Conservation (phyloP, 2,329 filamentous ascomycete genomes). For the Nannizziopsis arthrosporioides region DNA sequence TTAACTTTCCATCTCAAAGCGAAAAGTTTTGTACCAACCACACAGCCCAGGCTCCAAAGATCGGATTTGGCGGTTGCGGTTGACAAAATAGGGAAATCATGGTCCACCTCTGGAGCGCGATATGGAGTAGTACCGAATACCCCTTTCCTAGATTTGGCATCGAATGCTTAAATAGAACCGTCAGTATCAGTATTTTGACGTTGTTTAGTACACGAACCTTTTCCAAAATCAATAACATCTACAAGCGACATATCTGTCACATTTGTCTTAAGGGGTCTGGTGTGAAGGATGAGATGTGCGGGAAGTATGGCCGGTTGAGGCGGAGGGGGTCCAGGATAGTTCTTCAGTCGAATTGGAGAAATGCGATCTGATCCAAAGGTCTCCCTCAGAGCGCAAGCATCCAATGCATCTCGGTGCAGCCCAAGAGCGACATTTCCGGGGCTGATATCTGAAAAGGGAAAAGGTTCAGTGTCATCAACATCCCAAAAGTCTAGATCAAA, state of each 20-base stretch:
- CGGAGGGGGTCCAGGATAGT: not conserved
- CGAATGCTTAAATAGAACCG: not conserved
- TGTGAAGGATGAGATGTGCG: constrained; percentile 4
- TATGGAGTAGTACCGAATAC: not conserved
- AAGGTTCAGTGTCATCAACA: not conserved
- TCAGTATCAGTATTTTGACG: not conserved
- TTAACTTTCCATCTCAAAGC: not conserved
- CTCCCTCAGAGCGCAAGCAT: not conserved
- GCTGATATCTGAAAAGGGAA: constrained; percentile 10
- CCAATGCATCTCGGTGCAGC: constrained; percentile 7
- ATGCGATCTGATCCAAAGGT: constrained; percentile 8
- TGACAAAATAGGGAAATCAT: not conserved
- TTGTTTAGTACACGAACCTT: constrained; percentile 1
- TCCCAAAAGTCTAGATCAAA: not conserved
- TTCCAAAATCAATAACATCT: constrained; percentile 13
- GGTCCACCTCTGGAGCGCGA: not conserved
- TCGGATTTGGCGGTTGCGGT: constrained; percentile 1
- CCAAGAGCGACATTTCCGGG: constrained; percentile 8
- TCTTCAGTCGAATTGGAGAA: not conserved
- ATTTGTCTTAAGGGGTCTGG: constrained; percentile 4
- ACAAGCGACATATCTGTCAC: constrained; percentile 7
- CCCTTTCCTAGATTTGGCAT: not conserved
- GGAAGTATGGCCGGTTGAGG: constrained; percentile 10
- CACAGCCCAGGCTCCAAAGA: constrained; percentile 10
- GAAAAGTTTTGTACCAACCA: constrained; percentile 2